Evolutionary conservation across 257 asterid species (phyloP), one percentile per base, ranked within the genome.

Genomic region (Salvia rosmarinus): DNA sequence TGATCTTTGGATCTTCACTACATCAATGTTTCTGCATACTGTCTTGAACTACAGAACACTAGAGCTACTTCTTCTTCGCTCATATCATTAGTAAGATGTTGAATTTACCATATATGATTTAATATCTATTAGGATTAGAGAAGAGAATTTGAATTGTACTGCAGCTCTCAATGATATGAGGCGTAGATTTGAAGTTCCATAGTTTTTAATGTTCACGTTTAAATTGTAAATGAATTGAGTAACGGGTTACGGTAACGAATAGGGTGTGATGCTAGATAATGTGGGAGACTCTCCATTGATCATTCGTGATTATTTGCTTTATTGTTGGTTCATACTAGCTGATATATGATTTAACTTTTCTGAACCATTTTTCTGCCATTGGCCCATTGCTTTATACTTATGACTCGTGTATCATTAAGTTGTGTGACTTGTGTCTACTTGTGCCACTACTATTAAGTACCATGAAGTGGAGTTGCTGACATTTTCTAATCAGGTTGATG

Each of bases 401-500:
- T 64, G 37, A 39, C 54, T 73, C 14, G 17, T 17, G 32, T 40
- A 23, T 73, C 49, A 40, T 61, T 61, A 17, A 1, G 21, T 16
- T 47, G 9, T 51, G 20, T 25, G 30, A 25, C 30, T 25, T 25
- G 30, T 25, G 30, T 50, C 43, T 14, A 51, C 64, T 61, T 73
- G 43, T 64, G 40, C 13, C 60, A 34, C 35, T 17, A 17, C 55
- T 39, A 8, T 68, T 34, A 25, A 64, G 65, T 57, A 34, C 30
- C 10, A 40, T 37, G n/a, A 23, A 75, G 12, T 16, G 40, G 49
- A 34, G 28, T 60, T 64, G 5, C 13, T 49, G 46, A 59, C 42
- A 42, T 62, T 44, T 20, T 42, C 25, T 13, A 14, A 39, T 73
- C 82, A 93, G 96, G 83, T 74, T 89, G 61, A 68, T 89, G 72